These are phyloP conservation scores for Prosopis cineraria DNA, from an alignment of 306 rosid species.

Conservation along the genomic window DNA sequence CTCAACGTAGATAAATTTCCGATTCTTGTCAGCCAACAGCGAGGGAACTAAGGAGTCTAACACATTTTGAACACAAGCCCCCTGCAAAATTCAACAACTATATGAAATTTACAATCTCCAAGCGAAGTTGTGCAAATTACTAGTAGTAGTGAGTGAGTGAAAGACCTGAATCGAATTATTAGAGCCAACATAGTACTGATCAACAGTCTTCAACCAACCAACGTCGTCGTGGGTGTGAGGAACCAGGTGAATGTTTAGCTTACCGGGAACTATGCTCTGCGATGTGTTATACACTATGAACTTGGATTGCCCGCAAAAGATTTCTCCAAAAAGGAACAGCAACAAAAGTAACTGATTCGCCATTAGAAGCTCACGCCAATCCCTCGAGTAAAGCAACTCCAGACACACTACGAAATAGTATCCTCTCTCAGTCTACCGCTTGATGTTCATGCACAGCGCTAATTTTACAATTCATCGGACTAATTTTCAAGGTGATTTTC, in stretches of 20 bases:
- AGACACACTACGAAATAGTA: neutral
- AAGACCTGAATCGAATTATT: conserved; percentile 75
- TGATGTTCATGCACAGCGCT: conserved; percentile 36
- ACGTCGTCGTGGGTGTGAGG: conserved; percentile 85
- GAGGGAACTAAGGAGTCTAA: conserved; percentile 70
- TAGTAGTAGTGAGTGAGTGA: neutral
- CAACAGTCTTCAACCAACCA: conserved; percentile 87
- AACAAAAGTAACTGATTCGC: conserved; percentile 34
- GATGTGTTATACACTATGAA: conserved; percentile 64
- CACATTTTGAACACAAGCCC: conserved; percentile 84
- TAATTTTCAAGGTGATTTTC: conserved; percentile 30
- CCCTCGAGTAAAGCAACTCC: conserved; percentile 23
- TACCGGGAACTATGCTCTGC: conserved; percentile 56
- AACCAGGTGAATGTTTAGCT: conserved; percentile 80
- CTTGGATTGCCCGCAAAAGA: conserved; percentile 40
- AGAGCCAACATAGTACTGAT: conserved; percentile 92
- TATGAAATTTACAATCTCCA: conserved; percentile 17
- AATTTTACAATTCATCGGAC: neutral
- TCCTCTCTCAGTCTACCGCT: conserved; percentile 10
- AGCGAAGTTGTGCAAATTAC: neutral
- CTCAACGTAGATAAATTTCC: conserved; percentile 83
- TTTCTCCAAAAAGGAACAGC: conserved; percentile 43
- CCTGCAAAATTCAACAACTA: conserved; percentile 40
- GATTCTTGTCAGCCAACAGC: conserved; percentile 72
- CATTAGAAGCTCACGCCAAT: conserved; percentile 34